Base-by-base conservation (phyloP, 1,284 basidiomycete species). In the Sparassis latifolia region DNA sequence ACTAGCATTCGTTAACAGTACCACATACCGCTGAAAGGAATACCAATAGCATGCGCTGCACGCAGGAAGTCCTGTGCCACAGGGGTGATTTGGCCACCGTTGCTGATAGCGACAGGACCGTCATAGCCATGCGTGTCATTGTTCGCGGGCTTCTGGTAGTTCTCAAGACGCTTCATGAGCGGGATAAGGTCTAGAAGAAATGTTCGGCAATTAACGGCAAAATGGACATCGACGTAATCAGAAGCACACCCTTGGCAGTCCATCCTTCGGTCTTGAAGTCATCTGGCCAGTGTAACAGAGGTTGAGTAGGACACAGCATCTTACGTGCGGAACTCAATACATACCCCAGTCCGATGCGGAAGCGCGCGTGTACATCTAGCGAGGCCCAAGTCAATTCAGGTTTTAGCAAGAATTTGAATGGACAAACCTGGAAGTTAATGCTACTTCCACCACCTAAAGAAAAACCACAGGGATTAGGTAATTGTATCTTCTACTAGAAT, bases 151-250 rank as follows among this genome's bases (percentile, higher is more conserved):
- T 86, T 85, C 71, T 86, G 84, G 61, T 86, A 86, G 69, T 86
- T 84, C 73, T 86, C 84, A 49, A 86, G 70, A 72, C 83, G 73
- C 66, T 86, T 86, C 84, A 87, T 87, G 51, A 86, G 69, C 6
- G 84, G 84, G 45, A 83, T 59, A 9, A 87, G 74, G 58, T 86
- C 83, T 82, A 51, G 4, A 45, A n/a, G 10, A 20, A 20, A 20
- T 20, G 30, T 43, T 35, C 51, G 6, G 55, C 40, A 10, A 54
- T 4, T 9, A n/a, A 28, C 4, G 2, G 39, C 20, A 44, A 12
- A 12, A 37, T 37, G 35, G 20, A 20, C 38, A 33, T 20, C 20
- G 2, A n/a, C 28, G 12, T 31, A 20, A 4, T 7, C 3, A 2
- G 35, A 44, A 30, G 42, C 68, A 38, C 47, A 80, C 80, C 80